phyloP scores from a whole-genome alignment of 148 eudicot genomes.

The Nyssa sinensis region DNA sequence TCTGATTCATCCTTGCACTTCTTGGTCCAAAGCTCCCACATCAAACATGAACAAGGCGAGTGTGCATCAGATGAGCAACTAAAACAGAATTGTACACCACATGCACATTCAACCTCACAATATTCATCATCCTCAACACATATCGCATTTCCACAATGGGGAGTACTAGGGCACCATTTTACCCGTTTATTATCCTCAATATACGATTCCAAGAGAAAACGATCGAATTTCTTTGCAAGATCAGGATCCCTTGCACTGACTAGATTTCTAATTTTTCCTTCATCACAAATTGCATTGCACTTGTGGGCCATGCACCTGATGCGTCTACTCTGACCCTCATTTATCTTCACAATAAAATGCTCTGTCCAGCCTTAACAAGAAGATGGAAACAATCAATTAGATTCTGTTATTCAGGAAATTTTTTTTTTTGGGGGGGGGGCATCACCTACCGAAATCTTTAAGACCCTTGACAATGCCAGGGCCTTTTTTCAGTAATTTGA shows the following conservation, averaged over 20 bases:
- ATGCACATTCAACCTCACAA: constrained; percentile 73
- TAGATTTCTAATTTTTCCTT: constrained; percentile 45
- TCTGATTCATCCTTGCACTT: constrained; percentile 67
- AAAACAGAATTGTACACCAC: constrained; percentile 74
- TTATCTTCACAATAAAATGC: constrained; percentile 68
- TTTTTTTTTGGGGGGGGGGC: not conserved
- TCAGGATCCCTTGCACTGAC: constrained; percentile 40
- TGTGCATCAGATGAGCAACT: constrained; percentile 62
- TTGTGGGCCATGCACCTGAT: constrained; percentile 66
- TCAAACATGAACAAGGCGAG: constrained; percentile 75
- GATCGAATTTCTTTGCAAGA: constrained; percentile 59
- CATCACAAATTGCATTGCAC: constrained; percentile 67
- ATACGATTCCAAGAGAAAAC: constrained; percentile 63
- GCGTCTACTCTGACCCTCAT: constrained; percentile 68
- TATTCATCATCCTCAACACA: constrained; percentile 54
- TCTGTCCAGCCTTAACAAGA: constrained; percentile 54
- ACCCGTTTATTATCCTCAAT: constrained; percentile 71
- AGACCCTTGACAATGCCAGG: no score
- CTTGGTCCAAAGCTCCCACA: constrained; percentile 74
- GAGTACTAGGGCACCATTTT: constrained; percentile 81
- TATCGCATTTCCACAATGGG: constrained; percentile 81
- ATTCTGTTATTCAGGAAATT: not conserved
- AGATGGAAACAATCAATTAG: constrained; percentile 6
- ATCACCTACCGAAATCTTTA: no score
- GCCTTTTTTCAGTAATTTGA: no score